Evolutionary conservation across 2,329 filamentous ascomycete genomes (phyloP).

Genomic region (Xylariales sp.): DNA sequence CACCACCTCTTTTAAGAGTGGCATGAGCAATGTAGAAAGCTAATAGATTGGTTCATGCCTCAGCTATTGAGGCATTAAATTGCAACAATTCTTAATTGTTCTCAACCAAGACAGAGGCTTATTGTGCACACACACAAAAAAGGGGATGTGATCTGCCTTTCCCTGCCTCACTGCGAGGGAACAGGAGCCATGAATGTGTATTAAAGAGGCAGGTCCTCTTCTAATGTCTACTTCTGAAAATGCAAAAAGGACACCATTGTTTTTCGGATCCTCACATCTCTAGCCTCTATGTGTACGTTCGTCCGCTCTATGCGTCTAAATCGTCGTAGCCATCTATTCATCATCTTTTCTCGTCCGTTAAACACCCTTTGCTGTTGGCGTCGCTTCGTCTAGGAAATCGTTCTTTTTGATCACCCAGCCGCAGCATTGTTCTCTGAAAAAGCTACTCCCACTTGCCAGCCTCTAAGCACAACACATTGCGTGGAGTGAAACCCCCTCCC

Average conservation of each 20-base stretch:
- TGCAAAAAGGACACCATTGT: background rate
- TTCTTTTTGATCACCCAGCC: background rate
- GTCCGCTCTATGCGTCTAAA: conserved; percentile 15
- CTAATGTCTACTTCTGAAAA: conserved; percentile 5
- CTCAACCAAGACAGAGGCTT: conserved; percentile 3
- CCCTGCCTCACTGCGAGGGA: background rate
- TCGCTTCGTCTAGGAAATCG: background rate
- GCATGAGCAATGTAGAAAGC: conserved; percentile 22
- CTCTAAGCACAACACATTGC: background rate
- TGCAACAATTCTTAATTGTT: conserved; percentile 5
- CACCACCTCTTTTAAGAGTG: background rate
- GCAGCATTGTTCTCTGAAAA: background rate
- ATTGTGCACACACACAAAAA: background rate
- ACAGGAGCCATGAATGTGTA: conserved; percentile 9
- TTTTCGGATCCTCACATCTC: conserved; percentile 1
- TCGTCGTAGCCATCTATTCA: conserved; percentile 8
- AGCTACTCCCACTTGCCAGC: background rate
- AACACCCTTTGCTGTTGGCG: background rate
- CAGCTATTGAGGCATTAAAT: background rate
- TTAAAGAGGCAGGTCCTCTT: conserved; percentile 16
- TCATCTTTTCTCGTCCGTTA: background rate
- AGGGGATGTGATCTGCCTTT: conserved; percentile 1
- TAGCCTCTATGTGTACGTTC: background rate
- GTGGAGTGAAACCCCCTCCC: background rate
- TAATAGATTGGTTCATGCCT: conserved; percentile 14